Percentiles rank a stretch among this genome's conserved stretches.
Evolutionary conservation across 306 rosid genomes (phyloP).

Genomic region (Sesbania bispinosa): DNA sequence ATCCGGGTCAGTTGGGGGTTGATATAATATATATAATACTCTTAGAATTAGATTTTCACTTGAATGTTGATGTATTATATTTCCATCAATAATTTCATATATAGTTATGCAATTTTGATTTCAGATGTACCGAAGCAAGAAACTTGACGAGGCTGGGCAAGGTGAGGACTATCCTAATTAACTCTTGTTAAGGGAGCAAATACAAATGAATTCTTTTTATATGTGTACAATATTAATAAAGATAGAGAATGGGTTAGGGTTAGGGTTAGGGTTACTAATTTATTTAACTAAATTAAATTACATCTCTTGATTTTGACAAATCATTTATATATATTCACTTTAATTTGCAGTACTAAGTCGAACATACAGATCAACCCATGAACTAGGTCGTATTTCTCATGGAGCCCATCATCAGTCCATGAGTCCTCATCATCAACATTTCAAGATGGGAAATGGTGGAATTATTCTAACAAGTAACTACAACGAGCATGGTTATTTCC

Average conservation of each 20-base stretch:
- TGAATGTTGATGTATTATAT: too few relatives aligned
- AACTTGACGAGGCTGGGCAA: conserved; percentile 82
- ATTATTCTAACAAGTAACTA: conserved; percentile 37
- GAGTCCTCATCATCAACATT: conserved; percentile 40
- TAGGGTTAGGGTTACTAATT: not conserved
- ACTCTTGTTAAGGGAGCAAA: not conserved
- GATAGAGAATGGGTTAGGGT: not conserved
- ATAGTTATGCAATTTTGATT: not conserved
- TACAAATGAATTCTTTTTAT: not conserved
- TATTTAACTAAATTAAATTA: not conserved
- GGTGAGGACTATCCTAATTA: conserved; percentile 36
- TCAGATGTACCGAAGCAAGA: conserved; percentile 95
- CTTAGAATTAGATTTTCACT: not conserved
- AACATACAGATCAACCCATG: conserved; percentile 23
- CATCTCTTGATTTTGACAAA: not conserved
- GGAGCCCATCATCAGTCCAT: conserved; percentile 22
- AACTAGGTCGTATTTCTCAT: conserved; percentile 19
- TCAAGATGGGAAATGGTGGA: conserved; percentile 58
- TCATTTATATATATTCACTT: not conserved
- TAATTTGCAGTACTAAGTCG: conserved; percentile 33
- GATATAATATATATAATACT: too few relatives aligned
- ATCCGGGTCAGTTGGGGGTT: too few relatives aligned
- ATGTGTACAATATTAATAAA: too few relatives aligned
- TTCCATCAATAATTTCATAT: not conserved
- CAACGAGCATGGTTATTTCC: conserved; percentile 21